Percentiles rank a stretch among this genome's conserved stretches.
phyloP scores from a whole-genome alignment of 805 yeast genomes.

The Metschnikowia picachoensis region DNA sequence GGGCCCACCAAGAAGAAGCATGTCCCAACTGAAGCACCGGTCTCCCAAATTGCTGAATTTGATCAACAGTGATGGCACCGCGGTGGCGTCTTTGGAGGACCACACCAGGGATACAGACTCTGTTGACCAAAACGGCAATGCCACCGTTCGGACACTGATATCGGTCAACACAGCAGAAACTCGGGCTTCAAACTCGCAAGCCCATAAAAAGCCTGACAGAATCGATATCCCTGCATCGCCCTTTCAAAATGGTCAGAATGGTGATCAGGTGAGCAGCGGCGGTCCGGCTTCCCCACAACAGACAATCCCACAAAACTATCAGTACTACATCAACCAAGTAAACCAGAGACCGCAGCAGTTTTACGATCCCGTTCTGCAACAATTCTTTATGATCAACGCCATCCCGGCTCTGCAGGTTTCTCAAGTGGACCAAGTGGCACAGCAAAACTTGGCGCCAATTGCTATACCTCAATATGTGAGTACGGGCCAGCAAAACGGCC shows the following conservation, averaged over 20 bases:
- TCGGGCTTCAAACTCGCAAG: neutral
- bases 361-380: constrained; percentile 44
- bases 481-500: neutral
- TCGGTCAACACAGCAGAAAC: constrained; percentile 1
- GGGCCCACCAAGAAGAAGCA: constrained; percentile 24
- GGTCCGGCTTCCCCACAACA: constrained; percentile 15
- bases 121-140: constrained; percentile 12
- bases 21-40: constrained; percentile 29
- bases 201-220: neutral
- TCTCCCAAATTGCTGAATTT: constrained; percentile 38
- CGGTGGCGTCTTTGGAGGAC: constrained; percentile 37
- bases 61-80: constrained; percentile 45
- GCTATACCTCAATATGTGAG: neutral
- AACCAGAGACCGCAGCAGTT: constrained; percentile 36
- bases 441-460: constrained; percentile 1
- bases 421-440: constrained; percentile 14
- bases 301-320: constrained; percentile 18
- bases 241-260: neutral
- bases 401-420: constrained; percentile 25
- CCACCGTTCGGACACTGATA: constrained; percentile 8
- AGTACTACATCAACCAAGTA: constrained; percentile 21
- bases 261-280: constrained; percentile 1
- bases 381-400: constrained; percentile 38
- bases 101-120: constrained; percentile 13
- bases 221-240: constrained; percentile 2